These are phyloP conservation scores for Aureobasidium uvarum DNA, from an alignment of 2,329 filamentous ascomycete genomes.

Conservation along the genomic window DNA sequence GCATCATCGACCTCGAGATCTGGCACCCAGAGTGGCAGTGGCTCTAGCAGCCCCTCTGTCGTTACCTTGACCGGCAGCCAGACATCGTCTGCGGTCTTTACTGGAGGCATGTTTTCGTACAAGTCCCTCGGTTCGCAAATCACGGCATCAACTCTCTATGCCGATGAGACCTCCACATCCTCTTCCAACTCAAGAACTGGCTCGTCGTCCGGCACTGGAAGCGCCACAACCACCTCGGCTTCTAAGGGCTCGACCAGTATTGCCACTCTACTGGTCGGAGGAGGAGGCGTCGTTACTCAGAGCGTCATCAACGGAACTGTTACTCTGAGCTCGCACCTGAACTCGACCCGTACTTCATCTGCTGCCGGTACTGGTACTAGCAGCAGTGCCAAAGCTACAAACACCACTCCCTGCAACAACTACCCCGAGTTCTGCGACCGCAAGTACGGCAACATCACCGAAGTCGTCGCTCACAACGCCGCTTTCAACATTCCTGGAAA, in stretches of 20 bases:
- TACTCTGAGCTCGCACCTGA: constrained; percentile 45
- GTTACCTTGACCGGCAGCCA: constrained; percentile 24
- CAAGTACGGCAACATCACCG: constrained; percentile 77
- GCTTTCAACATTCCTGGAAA: constrained; percentile 70
- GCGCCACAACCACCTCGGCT: constrained; percentile 28
- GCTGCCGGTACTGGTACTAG: constrained; percentile 33
- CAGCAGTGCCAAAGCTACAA: constrained; percentile 51
- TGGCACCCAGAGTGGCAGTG: constrained; percentile 33
- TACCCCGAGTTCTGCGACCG: constrained; percentile 68
- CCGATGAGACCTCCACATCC: background rate
- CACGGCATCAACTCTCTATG: constrained; percentile 21
- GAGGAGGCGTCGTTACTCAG: constrained; percentile 27
- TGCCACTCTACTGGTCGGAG: constrained; percentile 27
- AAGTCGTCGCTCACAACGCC: constrained; percentile 77
- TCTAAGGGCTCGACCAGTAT: constrained; percentile 27
- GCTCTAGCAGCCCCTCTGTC: constrained; percentile 29
- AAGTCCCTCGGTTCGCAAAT: constrained; percentile 18
- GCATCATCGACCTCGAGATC: constrained; percentile 28
- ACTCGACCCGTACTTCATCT: constrained; percentile 44
- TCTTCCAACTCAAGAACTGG: constrained; percentile 3
- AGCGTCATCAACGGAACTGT: constrained; percentile 29
- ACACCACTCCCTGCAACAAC: constrained; percentile 78
- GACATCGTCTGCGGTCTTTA: constrained; percentile 1
- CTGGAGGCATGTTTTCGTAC: constrained; percentile 22
- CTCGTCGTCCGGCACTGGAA: background rate